Evolutionary conservation across 768 basidiomycete genomes (phyloP).

Genomic region (Ramaria rubella): DNA sequence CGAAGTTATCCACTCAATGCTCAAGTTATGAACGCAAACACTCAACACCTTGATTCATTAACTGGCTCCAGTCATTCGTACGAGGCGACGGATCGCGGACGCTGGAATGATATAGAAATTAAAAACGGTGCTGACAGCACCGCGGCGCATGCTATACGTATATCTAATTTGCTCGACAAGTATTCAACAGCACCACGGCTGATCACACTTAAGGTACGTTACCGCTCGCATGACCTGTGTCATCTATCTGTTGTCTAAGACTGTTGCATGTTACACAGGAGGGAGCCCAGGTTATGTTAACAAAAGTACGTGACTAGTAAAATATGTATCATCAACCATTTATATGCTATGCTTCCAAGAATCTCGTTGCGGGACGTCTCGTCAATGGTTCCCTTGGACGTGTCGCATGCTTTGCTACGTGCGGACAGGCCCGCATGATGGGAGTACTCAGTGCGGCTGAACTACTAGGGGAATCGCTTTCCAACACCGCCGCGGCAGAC

Average conservation of each 20-base stretch:
- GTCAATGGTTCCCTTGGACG: slow-evolving; percentile 68
- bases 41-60: slow-evolving; percentile 40
- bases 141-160: slow-evolving; percentile 9
- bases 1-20: slow-evolving; percentile 60
- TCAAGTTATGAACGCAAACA: slow-evolving; percentile 69
- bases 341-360: slow-evolving; percentile 37
- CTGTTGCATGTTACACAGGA: slow-evolving; percentile 32
- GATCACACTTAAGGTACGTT: slow-evolving; percentile 46
- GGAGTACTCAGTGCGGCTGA: slow-evolving; percentile 20
- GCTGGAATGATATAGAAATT: slow-evolving; percentile 32
- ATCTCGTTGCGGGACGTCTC: slow-evolving; percentile 57
- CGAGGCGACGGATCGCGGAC: slow-evolving; percentile 38
- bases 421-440: slow-evolving; percentile 35
- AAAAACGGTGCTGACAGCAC: slow-evolving; percentile 33
- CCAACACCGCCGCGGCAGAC: too few species aligned
- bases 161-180: slow-evolving; percentile 42
- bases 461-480: neutral
- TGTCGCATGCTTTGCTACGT: slow-evolving; percentile 40
- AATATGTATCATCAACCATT: neutral
- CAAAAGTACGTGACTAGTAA: slow-evolving; percentile 43
- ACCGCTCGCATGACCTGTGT: too few species aligned
- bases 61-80: slow-evolving; percentile 34
- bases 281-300: slow-evolving; percentile 81
- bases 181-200: slow-evolving; percentile 47
- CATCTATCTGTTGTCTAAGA: slow-evolving; percentile 18